These are phyloP conservation scores for Dentipellis fragilis DNA, from an alignment of 768 basidiomycete genomes.

Conservation along the genomic window DNA sequence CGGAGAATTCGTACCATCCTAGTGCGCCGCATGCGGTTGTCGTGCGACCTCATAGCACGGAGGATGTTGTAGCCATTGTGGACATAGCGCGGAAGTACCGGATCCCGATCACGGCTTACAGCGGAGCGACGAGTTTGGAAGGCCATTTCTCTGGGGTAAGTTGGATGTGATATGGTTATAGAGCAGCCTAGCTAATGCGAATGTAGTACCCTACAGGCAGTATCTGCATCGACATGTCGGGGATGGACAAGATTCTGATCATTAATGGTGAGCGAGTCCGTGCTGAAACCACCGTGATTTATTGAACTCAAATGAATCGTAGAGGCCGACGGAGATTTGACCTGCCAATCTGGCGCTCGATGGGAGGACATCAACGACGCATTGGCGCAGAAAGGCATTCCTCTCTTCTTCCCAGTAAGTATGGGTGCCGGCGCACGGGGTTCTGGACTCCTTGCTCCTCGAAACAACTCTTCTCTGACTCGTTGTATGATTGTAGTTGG, in stretches of 20 bases:
- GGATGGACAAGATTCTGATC: conserved; percentile 56
- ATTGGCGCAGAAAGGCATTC: conserved; percentile 58
- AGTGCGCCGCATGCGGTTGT: conserved; percentile 34
- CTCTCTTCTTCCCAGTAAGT: conserved; percentile 79
- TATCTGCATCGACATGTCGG: conserved; percentile 57
- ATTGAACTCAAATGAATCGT: neutral
- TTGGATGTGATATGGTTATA: too few species aligned
- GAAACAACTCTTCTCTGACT: too few species aligned
- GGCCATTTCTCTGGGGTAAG: conserved; percentile 75
- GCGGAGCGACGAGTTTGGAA: conserved; percentile 81
- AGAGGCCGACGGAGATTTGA: conserved; percentile 67
- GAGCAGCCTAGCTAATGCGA: too few species aligned
- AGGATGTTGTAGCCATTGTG: conserved; percentile 76
- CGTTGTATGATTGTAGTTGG: conserved; percentile 13
- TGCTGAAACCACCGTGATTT: too few species aligned
- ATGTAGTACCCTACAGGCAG: conserved; percentile 26
- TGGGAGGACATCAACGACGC: conserved; percentile 74
- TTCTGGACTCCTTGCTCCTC: too few species aligned
- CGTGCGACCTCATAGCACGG: conserved; percentile 55
- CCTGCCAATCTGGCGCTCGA: conserved; percentile 64
- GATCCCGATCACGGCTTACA: conserved; percentile 73
- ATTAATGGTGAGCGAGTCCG: conserved; percentile 32
- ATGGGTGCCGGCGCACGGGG: too few species aligned
- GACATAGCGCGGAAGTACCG: conserved; percentile 63
- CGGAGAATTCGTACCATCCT: conserved; percentile 60